Evolutionary conservation across 257 asterid species (phyloP).

Genomic region (Lithospermum erythrorhizon): DNA sequence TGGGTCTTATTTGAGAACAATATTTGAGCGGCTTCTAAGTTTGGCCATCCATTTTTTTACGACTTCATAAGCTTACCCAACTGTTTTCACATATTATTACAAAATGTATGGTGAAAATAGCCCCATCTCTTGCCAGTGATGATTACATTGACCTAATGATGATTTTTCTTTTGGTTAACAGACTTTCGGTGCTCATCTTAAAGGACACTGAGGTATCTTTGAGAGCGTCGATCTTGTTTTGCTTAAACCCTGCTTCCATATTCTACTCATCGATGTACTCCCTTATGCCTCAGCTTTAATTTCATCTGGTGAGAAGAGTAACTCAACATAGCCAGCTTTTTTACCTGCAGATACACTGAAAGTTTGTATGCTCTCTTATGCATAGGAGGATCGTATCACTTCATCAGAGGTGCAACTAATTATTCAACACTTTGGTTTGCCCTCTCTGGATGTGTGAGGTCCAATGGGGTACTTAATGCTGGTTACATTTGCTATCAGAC

Average conservation of each 20-base stretch:
- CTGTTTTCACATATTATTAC: neutral
- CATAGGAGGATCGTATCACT: conserved; percentile 62
- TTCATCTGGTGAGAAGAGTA: conserved; percentile 7
- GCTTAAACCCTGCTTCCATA: conserved; percentile 93
- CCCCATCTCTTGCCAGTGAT: no score
- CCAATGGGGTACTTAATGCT: conserved; percentile 86
- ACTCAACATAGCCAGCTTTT: conserved; percentile 15
- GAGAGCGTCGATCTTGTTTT: conserved; percentile 78
- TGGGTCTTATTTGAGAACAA: no score
- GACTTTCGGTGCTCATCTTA: conserved; percentile 63
- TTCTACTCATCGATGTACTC: conserved; percentile 87
- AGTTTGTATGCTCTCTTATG: conserved; percentile 70
- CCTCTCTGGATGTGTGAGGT: conserved; percentile 73
- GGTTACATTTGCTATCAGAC: conserved; percentile 68
- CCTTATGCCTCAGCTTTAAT: conserved; percentile 19
- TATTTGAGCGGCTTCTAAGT: no score
- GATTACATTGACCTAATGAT: neutral
- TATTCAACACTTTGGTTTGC: conserved; percentile 61
- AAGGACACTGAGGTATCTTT: conserved; percentile 59
- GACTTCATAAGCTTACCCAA: no score
- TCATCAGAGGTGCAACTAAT: conserved; percentile 38
- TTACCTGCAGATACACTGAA: conserved; percentile 72
- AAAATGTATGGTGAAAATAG: neutral
- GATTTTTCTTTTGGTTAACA: conserved; percentile 17
- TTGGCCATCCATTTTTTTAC: no score